phyloP scores from a whole-genome alignment of 805 yeast genomes.

The Tetrapisispora taiwanensis region DNA sequence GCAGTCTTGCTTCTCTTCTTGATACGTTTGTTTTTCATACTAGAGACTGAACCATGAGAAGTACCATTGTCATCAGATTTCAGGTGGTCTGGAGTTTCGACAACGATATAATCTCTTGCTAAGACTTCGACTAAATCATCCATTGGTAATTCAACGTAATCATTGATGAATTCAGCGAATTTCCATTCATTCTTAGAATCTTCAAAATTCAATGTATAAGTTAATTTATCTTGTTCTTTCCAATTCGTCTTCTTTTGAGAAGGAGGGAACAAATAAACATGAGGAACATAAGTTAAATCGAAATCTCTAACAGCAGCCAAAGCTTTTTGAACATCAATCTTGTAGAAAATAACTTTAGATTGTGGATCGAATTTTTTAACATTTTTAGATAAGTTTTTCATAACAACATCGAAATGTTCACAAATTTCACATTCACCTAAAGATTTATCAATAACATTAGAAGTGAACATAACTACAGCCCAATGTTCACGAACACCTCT shows the following conservation, averaged over 20 bases:
- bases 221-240: neutral
- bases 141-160: neutral
- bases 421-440: constrained; percentile 3
- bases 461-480: neutral
- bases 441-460: neutral
- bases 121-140: neutral
- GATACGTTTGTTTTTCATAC: neutral
- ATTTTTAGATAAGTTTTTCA: neutral
- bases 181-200: neutral
- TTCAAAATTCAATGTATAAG: neutral
- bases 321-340: neutral
- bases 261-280: neutral
- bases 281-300: constrained; percentile 2
- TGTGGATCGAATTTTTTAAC: neutral
- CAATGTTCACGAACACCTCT: constrained; percentile 1
- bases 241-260: neutral
- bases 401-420: neutral
- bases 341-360: constrained; percentile 1
- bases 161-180: constrained; percentile 2
- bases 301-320: constrained; percentile 1
- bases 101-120: constrained; percentile 1
- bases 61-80: neutral
- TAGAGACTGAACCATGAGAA: neutral
- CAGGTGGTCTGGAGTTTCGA: neutral
- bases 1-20: neutral